phyloP scores from a whole-genome alignment of 768 basidiomycete species.

The Xerocomellus dryophilus region DNA sequence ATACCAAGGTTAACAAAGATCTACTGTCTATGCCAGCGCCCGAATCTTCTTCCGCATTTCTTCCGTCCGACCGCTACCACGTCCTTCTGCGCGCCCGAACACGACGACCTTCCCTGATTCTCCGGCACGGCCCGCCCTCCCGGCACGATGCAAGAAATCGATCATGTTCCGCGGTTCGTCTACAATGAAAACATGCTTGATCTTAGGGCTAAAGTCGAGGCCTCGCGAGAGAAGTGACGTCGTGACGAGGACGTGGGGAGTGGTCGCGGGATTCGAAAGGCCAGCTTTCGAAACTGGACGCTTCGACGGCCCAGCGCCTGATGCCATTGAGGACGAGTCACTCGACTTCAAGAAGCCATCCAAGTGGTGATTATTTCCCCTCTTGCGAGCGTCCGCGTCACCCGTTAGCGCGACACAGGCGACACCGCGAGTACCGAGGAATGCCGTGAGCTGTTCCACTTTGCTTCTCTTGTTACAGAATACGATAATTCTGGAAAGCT shows the following conservation, averaged over 20 bases:
- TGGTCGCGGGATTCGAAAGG: conserved; percentile 28
- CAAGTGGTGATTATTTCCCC: conserved; percentile 76
- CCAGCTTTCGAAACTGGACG: conserved; percentile 8
- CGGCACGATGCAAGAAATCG: conserved; percentile 91
- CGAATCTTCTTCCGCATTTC: conserved; percentile 52
- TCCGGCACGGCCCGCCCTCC: conserved; percentile 76
- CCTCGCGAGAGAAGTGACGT: conserved; percentile 90
- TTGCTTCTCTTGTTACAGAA: conserved; percentile 79
- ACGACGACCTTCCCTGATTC: conserved; percentile 67
- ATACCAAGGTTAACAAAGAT: background rate
- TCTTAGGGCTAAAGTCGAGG: conserved; percentile 76
- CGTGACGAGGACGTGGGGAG: conserved; percentile 74
- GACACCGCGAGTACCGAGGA: conserved; percentile 59
- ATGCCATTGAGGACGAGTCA: background rate
- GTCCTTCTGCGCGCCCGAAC: conserved; percentile 67
- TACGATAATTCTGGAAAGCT: conserved; percentile 67
- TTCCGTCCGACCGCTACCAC: conserved; percentile 53
- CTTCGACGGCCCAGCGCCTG: background rate
- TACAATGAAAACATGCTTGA: conserved; percentile 81
- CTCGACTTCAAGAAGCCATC: conserved; percentile 59
- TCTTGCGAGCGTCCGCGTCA: conserved; percentile 50
- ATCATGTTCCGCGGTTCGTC: conserved; percentile 88
- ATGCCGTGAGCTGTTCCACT: conserved; percentile 58
- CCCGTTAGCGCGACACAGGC: conserved; percentile 66
- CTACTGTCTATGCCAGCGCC: conserved; percentile 27